These are phyloP conservation scores for Venustampulla echinocandica DNA, from an alignment of 495 filamentous ascomycete species.

Conservation along the genomic window DNA sequence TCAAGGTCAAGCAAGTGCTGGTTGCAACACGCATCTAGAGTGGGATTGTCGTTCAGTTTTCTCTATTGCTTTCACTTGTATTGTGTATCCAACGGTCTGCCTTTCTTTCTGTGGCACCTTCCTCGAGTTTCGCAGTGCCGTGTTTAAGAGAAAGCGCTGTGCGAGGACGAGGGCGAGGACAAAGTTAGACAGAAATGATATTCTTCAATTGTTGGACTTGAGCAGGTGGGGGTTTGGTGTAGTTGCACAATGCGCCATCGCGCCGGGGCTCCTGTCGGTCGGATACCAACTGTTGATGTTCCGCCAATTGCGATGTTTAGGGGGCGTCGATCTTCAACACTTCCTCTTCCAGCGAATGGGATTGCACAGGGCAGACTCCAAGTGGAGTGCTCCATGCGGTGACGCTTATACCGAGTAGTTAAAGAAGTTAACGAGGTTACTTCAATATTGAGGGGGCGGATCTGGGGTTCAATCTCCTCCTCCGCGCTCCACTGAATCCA, in stretches of 20 bases:
- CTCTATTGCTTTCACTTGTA: too few relatives aligned
- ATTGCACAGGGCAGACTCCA: background rate
- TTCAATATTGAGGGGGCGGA: conserved; percentile 8
- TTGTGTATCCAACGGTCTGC: too few relatives aligned
- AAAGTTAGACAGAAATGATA: too few relatives aligned
- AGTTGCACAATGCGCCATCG: background rate
- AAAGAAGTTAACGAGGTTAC: background rate
- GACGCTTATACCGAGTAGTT: background rate
- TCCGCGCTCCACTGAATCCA: conserved; percentile 8
- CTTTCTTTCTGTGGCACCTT: too few relatives aligned
- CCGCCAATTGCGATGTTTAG: conserved; percentile 13
- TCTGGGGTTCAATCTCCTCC: conserved; percentile 1
- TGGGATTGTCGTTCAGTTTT: too few relatives aligned
- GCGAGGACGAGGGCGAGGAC: too few relatives aligned
- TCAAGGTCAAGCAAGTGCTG: too few relatives aligned
- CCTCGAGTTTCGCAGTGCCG: too few relatives aligned
- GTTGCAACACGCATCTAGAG: too few relatives aligned
- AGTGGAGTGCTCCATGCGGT: conserved; percentile 10
- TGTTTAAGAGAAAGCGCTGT: too few relatives aligned
- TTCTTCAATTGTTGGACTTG: too few relatives aligned
- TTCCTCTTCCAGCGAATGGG: conserved; percentile 4
- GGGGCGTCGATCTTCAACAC: background rate
- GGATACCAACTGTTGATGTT: background rate
- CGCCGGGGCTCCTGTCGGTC: background rate
- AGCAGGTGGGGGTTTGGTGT: background rate